phyloP scores from a whole-genome alignment of 2,329 filamentous ascomycete genomes.

The Cladosporium colombiae region DNA sequence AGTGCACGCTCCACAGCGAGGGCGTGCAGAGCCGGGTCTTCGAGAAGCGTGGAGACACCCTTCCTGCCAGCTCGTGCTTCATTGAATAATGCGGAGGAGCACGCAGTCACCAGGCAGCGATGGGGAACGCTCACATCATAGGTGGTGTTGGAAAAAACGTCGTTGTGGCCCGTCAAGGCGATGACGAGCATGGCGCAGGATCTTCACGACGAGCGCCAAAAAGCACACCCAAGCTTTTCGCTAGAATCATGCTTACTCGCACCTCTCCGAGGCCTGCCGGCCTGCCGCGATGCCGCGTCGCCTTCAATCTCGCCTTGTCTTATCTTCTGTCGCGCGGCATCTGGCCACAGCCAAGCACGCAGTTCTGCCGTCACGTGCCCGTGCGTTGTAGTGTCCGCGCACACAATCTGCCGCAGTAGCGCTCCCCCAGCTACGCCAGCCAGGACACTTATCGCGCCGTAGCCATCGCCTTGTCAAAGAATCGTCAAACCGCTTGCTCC shows the following conservation, averaged over 20 bases:
- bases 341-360: constrained; percentile 12
- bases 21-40: background rate
- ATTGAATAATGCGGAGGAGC: constrained; percentile 8
- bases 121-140: background rate
- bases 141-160: background rate
- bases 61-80: background rate
- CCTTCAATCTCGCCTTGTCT: constrained; percentile 15
- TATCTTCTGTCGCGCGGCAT: constrained; percentile 7
- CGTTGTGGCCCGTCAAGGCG: background rate
- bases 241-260: constrained; percentile 10
- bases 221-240: constrained; percentile 16
- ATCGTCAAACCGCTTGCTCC: constrained; percentile 11
- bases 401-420: constrained; percentile 11
- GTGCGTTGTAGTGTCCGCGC: background rate
- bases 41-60: constrained; percentile 15
- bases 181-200: constrained; percentile 18
- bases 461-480: constrained; percentile 12
- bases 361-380: background rate
- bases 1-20: constrained; percentile 12
- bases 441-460: constrained; percentile 8
- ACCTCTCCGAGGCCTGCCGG: constrained; percentile 5
- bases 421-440: background rate
- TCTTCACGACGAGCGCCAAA: constrained; percentile 6
- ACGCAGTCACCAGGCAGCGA: background rate
- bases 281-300: constrained; percentile 7